Evolutionary conservation across 2,329 filamentous ascomycete genomes (phyloP).

Genomic region (Dothideomycetidae sp.): DNA sequence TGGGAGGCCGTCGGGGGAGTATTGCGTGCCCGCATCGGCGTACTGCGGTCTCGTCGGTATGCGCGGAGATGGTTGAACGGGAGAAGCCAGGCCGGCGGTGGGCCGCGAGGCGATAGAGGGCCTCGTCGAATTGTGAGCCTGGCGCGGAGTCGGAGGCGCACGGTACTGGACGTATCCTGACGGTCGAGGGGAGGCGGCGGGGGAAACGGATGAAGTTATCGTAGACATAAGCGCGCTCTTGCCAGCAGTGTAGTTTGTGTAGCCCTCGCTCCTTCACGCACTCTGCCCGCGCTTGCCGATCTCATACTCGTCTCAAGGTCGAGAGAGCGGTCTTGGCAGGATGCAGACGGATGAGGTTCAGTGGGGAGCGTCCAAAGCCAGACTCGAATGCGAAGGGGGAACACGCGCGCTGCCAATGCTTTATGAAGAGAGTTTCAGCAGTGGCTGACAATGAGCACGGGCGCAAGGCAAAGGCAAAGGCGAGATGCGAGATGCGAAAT

Average conservation of each 20-base stretch:
- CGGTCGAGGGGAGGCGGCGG: slow-evolving; percentile 18
- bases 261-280: not conserved
- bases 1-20: slow-evolving; percentile 36
- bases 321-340: no score
- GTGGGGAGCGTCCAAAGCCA: not conserved
- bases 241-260: no score
- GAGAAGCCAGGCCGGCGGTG: not conserved
- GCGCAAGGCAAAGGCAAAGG: no score
- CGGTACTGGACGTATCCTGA: slow-evolving; percentile 8
- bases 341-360: no score
- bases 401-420: no score
- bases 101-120: not conserved
- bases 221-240: slow-evolving; percentile 18
- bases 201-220: slow-evolving; percentile 20
- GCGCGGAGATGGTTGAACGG: slow-evolving; percentile 7
- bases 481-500: no score
- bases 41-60: slow-evolving; percentile 10
- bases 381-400: no score
- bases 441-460: no score
- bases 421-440: no score
- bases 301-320: not conserved
- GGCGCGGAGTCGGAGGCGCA: not conserved
- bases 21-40: slow-evolving; percentile 40
- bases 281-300: not conserved
- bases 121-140: slow-evolving; percentile 6